phyloP scores from a whole-genome alignment of 1,284 basidiomycete genomes.

The Thelephora terrestris region DNA sequence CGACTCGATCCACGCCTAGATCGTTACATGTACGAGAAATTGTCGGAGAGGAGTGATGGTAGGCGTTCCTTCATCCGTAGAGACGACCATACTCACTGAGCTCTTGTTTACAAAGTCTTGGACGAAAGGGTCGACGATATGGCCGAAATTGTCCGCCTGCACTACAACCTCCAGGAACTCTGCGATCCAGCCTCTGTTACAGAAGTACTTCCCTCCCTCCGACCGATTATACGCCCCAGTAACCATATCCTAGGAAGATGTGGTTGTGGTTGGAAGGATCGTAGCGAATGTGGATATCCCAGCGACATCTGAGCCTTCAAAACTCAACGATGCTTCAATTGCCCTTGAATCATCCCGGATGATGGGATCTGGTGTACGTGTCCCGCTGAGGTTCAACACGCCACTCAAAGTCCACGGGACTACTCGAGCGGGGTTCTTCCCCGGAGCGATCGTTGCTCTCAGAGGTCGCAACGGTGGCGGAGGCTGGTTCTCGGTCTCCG shows the following conservation, averaged over 20 bases:
- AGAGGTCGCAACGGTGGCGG: conserved; percentile 89
- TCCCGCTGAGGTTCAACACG: conserved; percentile 63
- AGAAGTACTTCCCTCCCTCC: conserved; percentile 37
- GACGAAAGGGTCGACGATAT: conserved; percentile 83
- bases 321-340: conserved; percentile 67
- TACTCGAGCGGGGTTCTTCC: conserved; percentile 70
- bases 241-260: conserved; percentile 44
- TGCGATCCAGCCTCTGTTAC: conserved; percentile 70
- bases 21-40: conserved; percentile 90
- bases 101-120: conserved; percentile 36
- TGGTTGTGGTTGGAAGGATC: conserved; percentile 76
- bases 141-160: conserved; percentile 57
- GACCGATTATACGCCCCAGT: background rate
- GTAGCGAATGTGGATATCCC: conserved; percentile 54
- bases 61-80: conserved; percentile 9
- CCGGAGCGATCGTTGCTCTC: conserved; percentile 83
- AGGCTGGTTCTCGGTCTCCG: conserved; percentile 74
- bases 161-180: conserved; percentile 62
- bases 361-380: conserved; percentile 62
- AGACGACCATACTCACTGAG: background rate
- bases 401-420: conserved; percentile 60
- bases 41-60: conserved; percentile 76
- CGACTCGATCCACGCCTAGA: conserved; percentile 31
- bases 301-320: conserved; percentile 38
- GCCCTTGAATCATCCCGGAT: conserved; percentile 76